Evolutionary conservation across 202 grass and related monocot species (phyloP), one percentile per base, ranked within the genome.

Genomic region (Digitaria exilis): DNA sequence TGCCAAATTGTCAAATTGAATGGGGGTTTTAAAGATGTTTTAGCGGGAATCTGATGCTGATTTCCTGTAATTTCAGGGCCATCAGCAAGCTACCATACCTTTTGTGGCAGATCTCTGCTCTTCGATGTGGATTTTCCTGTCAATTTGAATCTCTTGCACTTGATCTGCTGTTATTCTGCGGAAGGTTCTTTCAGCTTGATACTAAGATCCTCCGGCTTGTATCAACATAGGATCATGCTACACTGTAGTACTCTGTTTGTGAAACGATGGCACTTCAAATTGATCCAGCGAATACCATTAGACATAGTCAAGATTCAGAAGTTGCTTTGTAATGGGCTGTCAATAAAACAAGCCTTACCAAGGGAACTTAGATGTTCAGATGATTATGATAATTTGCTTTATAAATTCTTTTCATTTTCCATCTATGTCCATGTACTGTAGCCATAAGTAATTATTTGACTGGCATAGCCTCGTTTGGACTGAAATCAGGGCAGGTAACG

Each of bases 61-160:
- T 43, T 71, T 75, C 18, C 34, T 5, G 0, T 75, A 34, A 79
- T 17, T 69, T 69, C 52, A 87, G 74, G 69, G 34, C 28, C 16
- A 46, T 32, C 30, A 61, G 42, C 43, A 63, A 67, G 43, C 51
- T 78, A 35, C 69, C 13, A 4, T 34, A 28, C 45, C 43, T 63
- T 39, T 39, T 39, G 37, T 39, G 37, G 49, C 66, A 61, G 74
- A 25, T 45, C 41, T 59, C 50, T 79, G 19, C 67, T 32, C 22
- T 54, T 77, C 78, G 37, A 69, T 83, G 28, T 80, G 71, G 76
- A 44, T 74, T 83, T 54, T 67, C 31, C 73, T 60, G 59, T 63
- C 58, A 45, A 29, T 52, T n/a, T 15, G 42, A 19, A 73, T 82
- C 48, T 84, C 65, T 84, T 25, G 28, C 73, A 82, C 29, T 82